Base-by-base conservation (phyloP, 2,329 filamentous ascomycete genomes). In the Lachnellula willkommii region DNA sequence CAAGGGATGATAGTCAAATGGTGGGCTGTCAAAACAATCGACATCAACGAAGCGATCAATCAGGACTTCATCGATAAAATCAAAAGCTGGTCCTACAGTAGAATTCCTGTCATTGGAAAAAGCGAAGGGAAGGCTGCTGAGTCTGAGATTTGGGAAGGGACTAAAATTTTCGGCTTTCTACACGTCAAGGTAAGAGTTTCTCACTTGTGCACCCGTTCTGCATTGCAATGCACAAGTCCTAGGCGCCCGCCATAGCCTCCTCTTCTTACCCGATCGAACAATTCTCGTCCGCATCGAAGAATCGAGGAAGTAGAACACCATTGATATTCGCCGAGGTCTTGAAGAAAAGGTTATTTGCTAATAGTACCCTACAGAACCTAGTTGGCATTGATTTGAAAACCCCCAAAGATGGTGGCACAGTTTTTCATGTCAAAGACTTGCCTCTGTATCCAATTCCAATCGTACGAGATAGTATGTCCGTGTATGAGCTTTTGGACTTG, bases 381-480 rank as follows among this genome's bases (percentile, higher is more conserved):
- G 37, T 67, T 22, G 63, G 63, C 17, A 11, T 66, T 4, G 55
- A 65, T 26, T 28, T 60, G 12, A 57, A 59, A 5, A 43, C 12
- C 12, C 46, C 22, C 47, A 20, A 50, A 8, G 46, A 47, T 2
- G 28, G 28, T 11, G 43, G 52, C 4, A 57, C 26, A 11, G 40
- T 43, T 5, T 36, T 65, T 7, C 53, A 53, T 15, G 66, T 68
- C n/a, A 65, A 54, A 54, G 66, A 67, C 51, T 52, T 68, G 2
- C 56, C 56, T 14, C 36, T 68, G 8, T 66, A 68, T 54, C 65
- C 66, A 35, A 35, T 68, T 20, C 65, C 65, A 6, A 64, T 68
- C 28, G 60, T 68, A 9, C 56, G 59, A 37, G 62, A 65, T 20
- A 60, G 66, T 28, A 63, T 65, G 55, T 54, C 60, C 14, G 52